Conservation (phyloP, 768 basidiomycete genomes). For the Suillus cothurnatus region DNA sequence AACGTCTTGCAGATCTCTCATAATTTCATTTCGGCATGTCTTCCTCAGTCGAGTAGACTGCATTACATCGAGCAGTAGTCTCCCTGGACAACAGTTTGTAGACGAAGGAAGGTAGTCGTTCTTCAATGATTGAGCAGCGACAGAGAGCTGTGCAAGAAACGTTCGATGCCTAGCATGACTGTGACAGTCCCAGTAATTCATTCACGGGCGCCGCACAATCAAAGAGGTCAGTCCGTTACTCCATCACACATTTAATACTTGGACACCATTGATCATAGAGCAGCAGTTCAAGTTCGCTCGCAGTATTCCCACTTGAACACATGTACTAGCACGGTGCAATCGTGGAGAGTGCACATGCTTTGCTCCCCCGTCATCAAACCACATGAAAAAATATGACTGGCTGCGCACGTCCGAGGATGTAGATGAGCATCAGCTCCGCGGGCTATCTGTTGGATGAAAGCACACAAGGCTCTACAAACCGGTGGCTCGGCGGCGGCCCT, state of each 20-base stretch:
- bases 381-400: background rate
- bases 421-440: slow-evolving; percentile 3
- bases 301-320: background rate
- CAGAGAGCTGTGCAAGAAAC: background rate
- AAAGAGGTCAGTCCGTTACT: background rate
- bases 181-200: background rate
- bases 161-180: background rate
- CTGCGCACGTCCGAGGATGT: background rate
- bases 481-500: background rate
- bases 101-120: background rate
- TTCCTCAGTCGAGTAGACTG: background rate
- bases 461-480: background rate
- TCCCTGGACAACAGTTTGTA: background rate
- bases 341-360: background rate
- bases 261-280: background rate
- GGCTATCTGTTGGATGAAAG: background rate
- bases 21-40: background rate
- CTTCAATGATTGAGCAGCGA: background rate
- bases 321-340: background rate
- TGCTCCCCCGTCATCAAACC: background rate
- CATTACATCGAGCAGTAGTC: background rate
- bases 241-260: background rate
- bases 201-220: background rate
- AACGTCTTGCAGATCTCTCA: background rate
- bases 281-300: background rate